A percentile compares a stretch with the other conserved stretches of the same genome.
These are phyloP conservation scores for Cercophora sp. DNA, from an alignment of 495 filamentous ascomycete species.

Conservation along the genomic window DNA sequence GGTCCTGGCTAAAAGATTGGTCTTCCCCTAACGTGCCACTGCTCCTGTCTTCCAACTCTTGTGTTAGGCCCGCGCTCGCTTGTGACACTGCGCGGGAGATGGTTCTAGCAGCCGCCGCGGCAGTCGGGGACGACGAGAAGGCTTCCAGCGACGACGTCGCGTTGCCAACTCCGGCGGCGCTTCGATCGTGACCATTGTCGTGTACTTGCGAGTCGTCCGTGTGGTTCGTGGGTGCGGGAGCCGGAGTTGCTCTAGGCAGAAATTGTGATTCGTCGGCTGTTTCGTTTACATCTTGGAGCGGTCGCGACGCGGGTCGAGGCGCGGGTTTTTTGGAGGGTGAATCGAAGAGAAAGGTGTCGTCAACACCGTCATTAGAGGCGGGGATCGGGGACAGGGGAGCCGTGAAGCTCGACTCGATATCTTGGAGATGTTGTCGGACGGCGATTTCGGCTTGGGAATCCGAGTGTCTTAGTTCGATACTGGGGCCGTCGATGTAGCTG, in stretches of 20 bases:
- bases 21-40: neutral
- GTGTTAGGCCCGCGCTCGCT: constrained; percentile 29
- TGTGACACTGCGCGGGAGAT: constrained; percentile 49
- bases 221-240: constrained; percentile 16
- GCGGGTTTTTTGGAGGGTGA: constrained; percentile 32
- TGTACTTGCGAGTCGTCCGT: constrained; percentile 19
- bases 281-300: constrained; percentile 12
- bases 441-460: constrained; percentile 46
- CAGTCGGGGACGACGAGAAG: constrained; percentile 62
- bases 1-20: constrained; percentile 11
- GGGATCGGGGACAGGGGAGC: constrained; percentile 49
- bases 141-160: constrained; percentile 58
- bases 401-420: constrained; percentile 85
- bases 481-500: constrained; percentile 43
- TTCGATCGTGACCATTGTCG: constrained; percentile 22
- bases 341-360: constrained; percentile 66
- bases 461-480: constrained; percentile 32
- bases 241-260: constrained; percentile 19
- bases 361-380: constrained; percentile 40
- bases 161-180: constrained; percentile 33
- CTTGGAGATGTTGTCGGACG: constrained; percentile 61
- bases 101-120: constrained; percentile 57
- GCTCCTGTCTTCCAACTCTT: constrained; percentile 7
- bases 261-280: constrained; percentile 20
- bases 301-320: constrained; percentile 6